phyloP scores from a whole-genome alignment of 768 basidiomycete genomes.

The Wakefieldia striispora region DNA sequence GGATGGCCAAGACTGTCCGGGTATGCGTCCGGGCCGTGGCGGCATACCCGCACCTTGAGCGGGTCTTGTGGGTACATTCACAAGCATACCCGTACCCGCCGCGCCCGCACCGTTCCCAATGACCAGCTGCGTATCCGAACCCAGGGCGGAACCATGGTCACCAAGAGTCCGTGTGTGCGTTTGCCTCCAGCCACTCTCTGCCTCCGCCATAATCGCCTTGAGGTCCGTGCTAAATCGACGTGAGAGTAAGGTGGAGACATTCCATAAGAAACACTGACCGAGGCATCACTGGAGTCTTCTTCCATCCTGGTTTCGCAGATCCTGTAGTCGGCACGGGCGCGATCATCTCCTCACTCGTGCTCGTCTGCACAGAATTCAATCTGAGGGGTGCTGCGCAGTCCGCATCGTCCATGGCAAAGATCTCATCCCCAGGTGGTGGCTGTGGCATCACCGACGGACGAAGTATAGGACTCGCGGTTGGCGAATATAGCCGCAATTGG shows the following conservation, averaged over 20 bases:
- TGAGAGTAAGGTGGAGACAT: conserved; percentile 10
- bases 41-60: not conserved
- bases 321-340: not conserved
- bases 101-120: too few species aligned
- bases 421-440: conserved; percentile 50
- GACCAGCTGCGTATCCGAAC: not conserved
- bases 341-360: not conserved
- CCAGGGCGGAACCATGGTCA: not conserved
- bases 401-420: conserved; percentile 83
- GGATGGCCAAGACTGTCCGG: conserved; percentile 6
- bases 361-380: conserved; percentile 11
- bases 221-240: conserved; percentile 67
- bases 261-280: conserved; percentile 40
- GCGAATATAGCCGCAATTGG: conserved; percentile 5
- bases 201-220: conserved; percentile 84
- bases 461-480: conserved; percentile 23
- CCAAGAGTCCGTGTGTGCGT: conserved; percentile 1
- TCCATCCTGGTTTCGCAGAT: conserved; percentile 42
- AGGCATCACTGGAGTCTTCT: conserved; percentile 42
- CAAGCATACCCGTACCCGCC: too few species aligned
- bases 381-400: conserved; percentile 38
- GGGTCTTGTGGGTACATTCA: not conserved
- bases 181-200: conserved; percentile 37
- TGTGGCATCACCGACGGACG: conserved; percentile 11
- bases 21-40: not conserved